A percentile compares a stretch with the other conserved stretches of the same genome.
phyloP scores from a whole-genome alignment of 352 stramenopile genomes.

The Saprolegnia parasitica region DNA sequence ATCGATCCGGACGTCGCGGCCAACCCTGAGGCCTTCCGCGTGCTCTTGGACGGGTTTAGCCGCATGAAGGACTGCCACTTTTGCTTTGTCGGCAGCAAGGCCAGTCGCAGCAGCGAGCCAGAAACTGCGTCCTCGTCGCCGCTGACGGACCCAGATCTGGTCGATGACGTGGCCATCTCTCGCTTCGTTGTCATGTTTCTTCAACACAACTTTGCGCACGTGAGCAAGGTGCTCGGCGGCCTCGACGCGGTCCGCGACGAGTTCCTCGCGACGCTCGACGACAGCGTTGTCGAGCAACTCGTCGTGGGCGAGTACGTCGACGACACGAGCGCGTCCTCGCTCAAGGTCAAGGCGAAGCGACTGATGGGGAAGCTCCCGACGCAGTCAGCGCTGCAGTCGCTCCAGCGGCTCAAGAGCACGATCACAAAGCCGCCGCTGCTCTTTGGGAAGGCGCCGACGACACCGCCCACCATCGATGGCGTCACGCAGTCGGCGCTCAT shows the following conservation, averaged over 20 bases:
- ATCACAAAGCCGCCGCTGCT: neutral
- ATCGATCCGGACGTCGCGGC: conserved; percentile 74
- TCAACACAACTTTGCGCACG: conserved; percentile 81
- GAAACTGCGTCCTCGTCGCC: neutral
- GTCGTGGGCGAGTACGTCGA: conserved; percentile 41
- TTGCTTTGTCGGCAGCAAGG: conserved; percentile 63
- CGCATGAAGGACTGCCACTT: conserved; percentile 88
- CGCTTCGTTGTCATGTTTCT: conserved; percentile 81
- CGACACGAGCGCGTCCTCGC: neutral
- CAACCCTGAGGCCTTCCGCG: conserved; percentile 61
- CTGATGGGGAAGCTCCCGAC: conserved; percentile 21
- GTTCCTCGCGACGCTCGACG: conserved; percentile 52
- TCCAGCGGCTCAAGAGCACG: neutral
- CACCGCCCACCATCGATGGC: neutral
- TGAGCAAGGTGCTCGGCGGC: conserved; percentile 74
- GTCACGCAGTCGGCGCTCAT: conserved; percentile 26
- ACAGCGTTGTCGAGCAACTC: conserved; percentile 65
- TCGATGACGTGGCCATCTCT: conserved; percentile 68
- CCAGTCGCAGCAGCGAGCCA: neutral
- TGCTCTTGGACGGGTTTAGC: conserved; percentile 73
- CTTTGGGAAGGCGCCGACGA: neutral
- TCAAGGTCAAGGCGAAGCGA: conserved; percentile 25
- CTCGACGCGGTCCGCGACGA: conserved; percentile 75
- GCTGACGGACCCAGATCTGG: neutral
- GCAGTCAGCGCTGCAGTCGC: conserved; percentile 9